Conservation (phyloP, 257 asterid species). For the Jaltomata sinuosa region DNA sequence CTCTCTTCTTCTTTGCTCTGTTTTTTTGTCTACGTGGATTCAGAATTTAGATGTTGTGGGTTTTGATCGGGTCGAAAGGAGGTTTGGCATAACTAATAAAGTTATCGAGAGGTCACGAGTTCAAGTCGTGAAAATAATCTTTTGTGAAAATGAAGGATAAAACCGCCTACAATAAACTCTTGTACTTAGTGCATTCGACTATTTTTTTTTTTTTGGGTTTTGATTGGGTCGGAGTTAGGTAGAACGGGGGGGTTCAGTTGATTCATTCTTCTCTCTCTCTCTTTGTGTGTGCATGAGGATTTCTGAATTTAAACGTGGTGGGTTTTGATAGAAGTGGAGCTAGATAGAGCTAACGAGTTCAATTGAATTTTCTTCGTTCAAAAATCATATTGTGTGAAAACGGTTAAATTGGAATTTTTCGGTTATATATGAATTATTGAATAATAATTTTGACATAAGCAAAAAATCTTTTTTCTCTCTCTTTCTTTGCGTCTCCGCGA, state of each 20-base stretch:
- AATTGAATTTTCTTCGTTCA: not conserved
- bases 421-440: not conserved
- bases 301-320: not conserved
- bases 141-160: too few relatives aligned
- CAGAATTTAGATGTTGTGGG: too few relatives aligned
- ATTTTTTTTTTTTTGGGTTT: not conserved
- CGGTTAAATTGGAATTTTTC: not conserved
- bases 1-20: not conserved
- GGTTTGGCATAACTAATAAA: too few relatives aligned
- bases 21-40: not conserved
- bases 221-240: not conserved
- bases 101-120: too few relatives aligned
- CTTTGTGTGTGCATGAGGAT: not conserved
- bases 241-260: not conserved
- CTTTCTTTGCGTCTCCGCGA: not conserved
- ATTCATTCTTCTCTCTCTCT: not conserved
- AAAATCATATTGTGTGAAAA: not conserved
- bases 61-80: too few relatives aligned
- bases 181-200: too few relatives aligned
- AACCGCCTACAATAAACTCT: too few relatives aligned
- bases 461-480: not conserved
- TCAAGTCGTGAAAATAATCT: too few relatives aligned
- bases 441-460: not conserved
- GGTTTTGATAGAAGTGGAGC: not conserved
- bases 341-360: not conserved